Evolutionary conservation across 371 early-diverging fungal species (phyloP).

Genomic region (Apophysomyces elegans): DNA sequence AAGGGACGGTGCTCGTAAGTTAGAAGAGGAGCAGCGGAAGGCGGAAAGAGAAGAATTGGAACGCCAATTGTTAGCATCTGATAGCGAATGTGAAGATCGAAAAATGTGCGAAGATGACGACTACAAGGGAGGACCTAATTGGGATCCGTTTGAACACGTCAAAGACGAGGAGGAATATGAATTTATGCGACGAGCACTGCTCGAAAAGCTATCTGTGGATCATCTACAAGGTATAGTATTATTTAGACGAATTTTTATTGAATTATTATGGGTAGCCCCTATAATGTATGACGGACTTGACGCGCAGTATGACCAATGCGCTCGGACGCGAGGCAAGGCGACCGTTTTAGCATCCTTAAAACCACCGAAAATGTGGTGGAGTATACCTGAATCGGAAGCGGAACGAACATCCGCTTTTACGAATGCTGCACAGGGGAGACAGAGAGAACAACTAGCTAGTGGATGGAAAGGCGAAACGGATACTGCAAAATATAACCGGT

Average conservation of each 20-base stretch:
- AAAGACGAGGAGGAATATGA: conserved; percentile 49
- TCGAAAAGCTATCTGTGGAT: conserved; percentile 11
- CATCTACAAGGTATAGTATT: neutral
- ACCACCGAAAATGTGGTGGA: neutral
- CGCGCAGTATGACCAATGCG: neutral
- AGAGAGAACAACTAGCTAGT: neutral
- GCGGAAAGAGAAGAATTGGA: neutral
- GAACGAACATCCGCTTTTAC: conserved; percentile 39
- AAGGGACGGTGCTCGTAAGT: neutral
- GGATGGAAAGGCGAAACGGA: conserved; percentile 44
- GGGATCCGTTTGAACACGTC: conserved; percentile 38
- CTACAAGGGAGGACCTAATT: conserved; percentile 7
- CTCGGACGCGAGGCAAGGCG: neutral
- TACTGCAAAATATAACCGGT: conserved; percentile 76
- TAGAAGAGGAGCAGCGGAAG: conserved; percentile 2
- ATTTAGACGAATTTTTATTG: no score
- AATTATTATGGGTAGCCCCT: neutral
- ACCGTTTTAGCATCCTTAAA: neutral
- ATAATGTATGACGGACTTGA: neutral
- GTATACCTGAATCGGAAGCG: conserved; percentile 2
- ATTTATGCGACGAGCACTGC: conserved; percentile 44
- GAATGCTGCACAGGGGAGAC: neutral
- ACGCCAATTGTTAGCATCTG: neutral
- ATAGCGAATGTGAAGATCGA: neutral
- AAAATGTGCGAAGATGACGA: conserved; percentile 9